Percentiles rank a stretch among this genome's conserved stretches.
These are phyloP conservation scores for Penicillium expansum DNA, from an alignment of 2,329 filamentous ascomycete genomes.

Conservation along the genomic window DNA sequence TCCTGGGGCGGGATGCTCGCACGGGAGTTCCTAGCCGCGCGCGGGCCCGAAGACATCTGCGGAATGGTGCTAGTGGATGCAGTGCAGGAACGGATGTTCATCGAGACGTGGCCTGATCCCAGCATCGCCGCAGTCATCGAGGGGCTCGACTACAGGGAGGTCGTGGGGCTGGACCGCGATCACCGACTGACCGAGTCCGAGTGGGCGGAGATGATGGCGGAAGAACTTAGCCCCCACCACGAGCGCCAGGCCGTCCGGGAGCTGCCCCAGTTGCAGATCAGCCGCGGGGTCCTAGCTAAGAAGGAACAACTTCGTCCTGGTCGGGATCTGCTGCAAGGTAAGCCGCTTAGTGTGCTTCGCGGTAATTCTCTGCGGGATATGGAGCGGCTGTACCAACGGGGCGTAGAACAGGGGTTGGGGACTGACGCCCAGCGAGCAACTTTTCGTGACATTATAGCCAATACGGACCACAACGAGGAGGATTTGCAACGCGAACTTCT, in stretches of 20 bases:
- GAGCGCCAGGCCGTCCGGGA: background rate
- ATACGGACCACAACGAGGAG: background rate
- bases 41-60: background rate
- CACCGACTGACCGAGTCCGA: background rate
- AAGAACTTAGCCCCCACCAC: background rate
- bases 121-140: background rate
- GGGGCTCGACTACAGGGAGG: background rate
- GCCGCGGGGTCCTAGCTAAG: background rate
- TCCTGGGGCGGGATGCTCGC: background rate
- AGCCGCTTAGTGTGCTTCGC: background rate
- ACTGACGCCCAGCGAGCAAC: background rate
- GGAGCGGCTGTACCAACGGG: background rate
- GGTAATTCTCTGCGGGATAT: background rate
- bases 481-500: background rate
- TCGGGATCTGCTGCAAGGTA: background rate
- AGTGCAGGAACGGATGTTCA: background rate
- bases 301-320: background rate
- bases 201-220: background rate
- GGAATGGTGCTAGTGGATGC: background rate
- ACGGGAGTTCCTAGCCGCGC: background rate
- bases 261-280: background rate
- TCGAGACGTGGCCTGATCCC: background rate
- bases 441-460: background rate
- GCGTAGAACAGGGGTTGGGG: background rate
- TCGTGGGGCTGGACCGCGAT: background rate